Evolutionary conservation across 1,284 basidiomycete species (phyloP), one percentile per base, ranked within the genome.

Genomic region (Hypsizygus ulmarius): DNA sequence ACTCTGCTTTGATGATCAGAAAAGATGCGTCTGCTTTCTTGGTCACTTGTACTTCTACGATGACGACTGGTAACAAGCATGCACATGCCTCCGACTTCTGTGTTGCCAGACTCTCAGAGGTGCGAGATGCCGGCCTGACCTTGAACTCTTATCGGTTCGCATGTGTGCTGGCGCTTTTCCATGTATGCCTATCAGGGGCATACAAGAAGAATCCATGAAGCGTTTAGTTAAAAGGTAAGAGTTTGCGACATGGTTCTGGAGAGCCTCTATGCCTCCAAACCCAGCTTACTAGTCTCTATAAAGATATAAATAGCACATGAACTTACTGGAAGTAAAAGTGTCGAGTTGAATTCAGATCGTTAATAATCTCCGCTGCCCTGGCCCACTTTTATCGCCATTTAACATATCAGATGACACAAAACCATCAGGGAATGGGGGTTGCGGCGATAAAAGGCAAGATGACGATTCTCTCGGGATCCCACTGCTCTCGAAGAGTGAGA

Each of bases 11-110:
- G 43, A 74, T 65, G 35, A 82, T 69, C 36, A 82, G 56, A 35
- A 70, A 59, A 0, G 79, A 82, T 3, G 77, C 81, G 18, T 77
- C 62, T 45, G 79, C 70, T 52, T 74, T 73, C 59, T 64, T 69
- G 32, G 67, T 57, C n/a, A 59, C 59, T 7, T 57, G 59, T 11
- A n/a, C n/a, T n/a, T n/a, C n/a, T n/a, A n/a, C n/a, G n/a, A n/a
- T n/a, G n/a, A n/a, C n/a, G n/a, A n/a, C n/a, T n/a, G 3, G 70
- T 72, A 18, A 77, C 52, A 45, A 79, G 43, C 39, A 74, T 74
- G 5, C 76, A 43, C 39, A 74, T 74, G 5, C 76, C 77, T 2
- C 66, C 78, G 39, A 78, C 64, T 50, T 73, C 77, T 80, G 40
- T 19, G 8, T 14, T 8, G 16, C 64, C 65, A 29, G 61, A 48